Base-by-base conservation (phyloP, 768 basidiomycete species). In the Podaxis sp. region DNA sequence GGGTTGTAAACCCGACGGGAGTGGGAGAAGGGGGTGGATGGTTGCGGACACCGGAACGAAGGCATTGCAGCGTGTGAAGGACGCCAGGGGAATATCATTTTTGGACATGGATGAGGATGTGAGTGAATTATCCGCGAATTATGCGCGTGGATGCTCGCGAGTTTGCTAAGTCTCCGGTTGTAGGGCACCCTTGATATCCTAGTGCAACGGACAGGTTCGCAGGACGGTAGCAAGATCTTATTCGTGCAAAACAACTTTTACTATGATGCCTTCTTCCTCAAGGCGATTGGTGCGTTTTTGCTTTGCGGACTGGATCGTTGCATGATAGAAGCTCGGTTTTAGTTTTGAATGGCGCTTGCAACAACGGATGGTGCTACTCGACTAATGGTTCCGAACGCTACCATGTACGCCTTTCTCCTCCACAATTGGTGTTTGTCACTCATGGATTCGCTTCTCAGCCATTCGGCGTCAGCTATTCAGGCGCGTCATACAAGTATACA, bases 181-280 rank as follows among this genome's bases (percentile, higher is more conserved):
- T 40, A 98, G 92, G 96, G 96, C 0, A 81, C 81, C 2, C 76
- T 98, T 36, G 97, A 99, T 73, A 84, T 99, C n/a, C 79, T 97
- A 72, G 81, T 98, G 0, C 95, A 96, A 68, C 77, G 97, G 44
- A 85, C 87, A 0, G 94, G 93, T 1, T 74, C 76, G 3, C 84
- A 86, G 55, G 82, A 82, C 1, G 67, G 72, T 47, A 88, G 89
- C 13, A 84, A 81, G 42, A 74, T 92, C 16, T 68, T 85, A 4
- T 96, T 99, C 69, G 77, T 99, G 51, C 94, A 96, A 74, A 99
- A 99, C 69, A 98, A 98, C 72, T 92, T 95, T 68, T 98, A 96
- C 68, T 95, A 95, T 69, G 97, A 99, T 65, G 96, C 97, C 0
- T 99, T 99, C 79, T 99, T 98, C 83, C 79, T 98, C 55, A 98